phyloP scores from a whole-genome alignment of 495 filamentous ascomycete species.

The Trypethelium eluteriae region DNA sequence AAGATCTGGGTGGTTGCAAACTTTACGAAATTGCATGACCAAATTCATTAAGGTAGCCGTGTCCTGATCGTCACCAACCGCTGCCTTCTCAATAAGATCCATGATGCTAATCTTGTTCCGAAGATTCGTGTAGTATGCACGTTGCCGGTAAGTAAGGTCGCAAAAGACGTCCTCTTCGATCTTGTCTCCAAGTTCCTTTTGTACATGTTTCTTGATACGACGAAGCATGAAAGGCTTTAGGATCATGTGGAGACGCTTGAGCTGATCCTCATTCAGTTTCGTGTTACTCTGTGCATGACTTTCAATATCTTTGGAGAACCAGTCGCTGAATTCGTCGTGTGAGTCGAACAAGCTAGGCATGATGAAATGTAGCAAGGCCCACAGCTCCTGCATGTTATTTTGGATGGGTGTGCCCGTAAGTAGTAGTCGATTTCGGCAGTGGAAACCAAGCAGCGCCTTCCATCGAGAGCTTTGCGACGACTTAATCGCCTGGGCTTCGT shows the following conservation, averaged over 20 bases:
- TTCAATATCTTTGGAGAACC: slow-evolving; percentile 99
- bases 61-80: slow-evolving; percentile 87
- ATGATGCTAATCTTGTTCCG: slow-evolving; percentile 97
- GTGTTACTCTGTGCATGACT: slow-evolving; percentile 98
- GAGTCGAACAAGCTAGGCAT: slow-evolving; percentile 98
- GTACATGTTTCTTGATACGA: slow-evolving; percentile 97
- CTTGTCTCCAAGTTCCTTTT: slow-evolving; percentile 98
- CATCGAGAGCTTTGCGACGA: slow-evolving; percentile 91
- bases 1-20: slow-evolving; percentile 96
- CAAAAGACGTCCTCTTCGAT: slow-evolving; percentile 95
- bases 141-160: slow-evolving; percentile 92
- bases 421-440: slow-evolving; percentile 88
- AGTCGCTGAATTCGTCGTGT: slow-evolving; percentile 98
- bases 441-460: slow-evolving; percentile 90
- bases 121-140: slow-evolving; percentile 84
- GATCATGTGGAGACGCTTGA: slow-evolving; percentile 96
- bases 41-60: slow-evolving; percentile 96
- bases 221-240: slow-evolving; percentile 99
- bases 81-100: slow-evolving; percentile 96
- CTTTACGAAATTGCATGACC: slow-evolving; percentile 99
- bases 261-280: slow-evolving; percentile 94
- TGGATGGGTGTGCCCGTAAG: slow-evolving; percentile 97
- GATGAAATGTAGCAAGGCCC: slow-evolving; percentile 97
- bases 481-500: slow-evolving; percentile 98
- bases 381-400: slow-evolving; percentile 99